Conservation (phyloP, 345 rosid genomes). For the Geranium rotundifolium region DNA sequence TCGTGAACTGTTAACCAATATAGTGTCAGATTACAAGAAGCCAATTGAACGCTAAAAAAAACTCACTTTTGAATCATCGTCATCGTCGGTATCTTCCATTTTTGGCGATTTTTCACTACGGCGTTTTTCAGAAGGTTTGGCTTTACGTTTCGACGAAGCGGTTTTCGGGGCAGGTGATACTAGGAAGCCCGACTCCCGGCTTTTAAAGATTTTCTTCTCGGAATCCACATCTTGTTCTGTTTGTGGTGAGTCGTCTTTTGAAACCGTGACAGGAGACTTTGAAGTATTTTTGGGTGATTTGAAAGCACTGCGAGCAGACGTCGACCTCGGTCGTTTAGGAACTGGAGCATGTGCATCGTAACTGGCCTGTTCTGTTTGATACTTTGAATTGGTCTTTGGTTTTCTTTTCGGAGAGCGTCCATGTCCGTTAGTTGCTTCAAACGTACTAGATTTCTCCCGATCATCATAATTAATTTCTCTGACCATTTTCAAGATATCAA, state of each 20-base stretch:
- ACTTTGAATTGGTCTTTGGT: constrained; percentile 25
- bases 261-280: constrained; percentile 23
- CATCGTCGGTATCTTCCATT: constrained; percentile 34
- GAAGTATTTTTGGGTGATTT: constrained; percentile 36
- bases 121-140: constrained; percentile 33
- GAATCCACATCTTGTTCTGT: constrained; percentile 18
- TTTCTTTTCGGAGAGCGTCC: constrained; percentile 32
- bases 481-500: constrained; percentile 87
- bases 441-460: constrained; percentile 35
- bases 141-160: constrained; percentile 25
- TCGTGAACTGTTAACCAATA: not conserved
- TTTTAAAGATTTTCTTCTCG: constrained; percentile 9
- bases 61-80: constrained; percentile 48
- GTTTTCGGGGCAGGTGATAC: constrained; percentile 25
- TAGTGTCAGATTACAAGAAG: constrained; percentile 4
- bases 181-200: constrained; percentile 24
- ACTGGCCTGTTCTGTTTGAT: constrained; percentile 42
- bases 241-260: constrained; percentile 25
- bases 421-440: constrained; percentile 81
- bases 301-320: constrained; percentile 41
- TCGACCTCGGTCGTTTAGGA: constrained; percentile 74
- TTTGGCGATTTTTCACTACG: constrained; percentile 30
- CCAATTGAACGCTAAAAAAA: constrained; percentile 4
- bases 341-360: constrained; percentile 41
- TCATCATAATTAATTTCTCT: constrained; percentile 81